phyloP scores from a whole-genome alignment of 805 yeast species.

The Komagataella ulmi region DNA sequence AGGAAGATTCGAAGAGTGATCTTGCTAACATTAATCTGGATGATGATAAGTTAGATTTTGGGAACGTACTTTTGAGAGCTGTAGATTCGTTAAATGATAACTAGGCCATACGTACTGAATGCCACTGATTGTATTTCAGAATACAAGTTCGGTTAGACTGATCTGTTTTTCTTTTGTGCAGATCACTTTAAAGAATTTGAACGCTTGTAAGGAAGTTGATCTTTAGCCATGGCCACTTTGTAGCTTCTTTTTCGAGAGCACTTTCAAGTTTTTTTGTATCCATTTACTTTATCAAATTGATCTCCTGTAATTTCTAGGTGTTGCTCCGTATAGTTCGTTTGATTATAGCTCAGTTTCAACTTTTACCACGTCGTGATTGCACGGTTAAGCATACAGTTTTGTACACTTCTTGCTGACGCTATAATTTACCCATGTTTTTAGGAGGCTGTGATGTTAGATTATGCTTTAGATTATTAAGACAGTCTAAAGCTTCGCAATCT shows the following conservation, averaged over 20 bases:
- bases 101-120: slow-evolving; percentile 4
- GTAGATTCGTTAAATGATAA: slow-evolving; percentile 36
- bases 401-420: too few relatives aligned
- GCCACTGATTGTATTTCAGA: not conserved
- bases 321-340: not conserved
- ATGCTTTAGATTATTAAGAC: not conserved
- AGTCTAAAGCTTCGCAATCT: not conserved
- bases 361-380: not conserved
- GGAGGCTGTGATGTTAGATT: not conserved
- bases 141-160: not conserved
- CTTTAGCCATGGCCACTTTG: not conserved
- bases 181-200: not conserved
- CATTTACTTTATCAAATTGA: not conserved
- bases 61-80: slow-evolving; percentile 49
- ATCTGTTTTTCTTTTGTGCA: not conserved
- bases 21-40: slow-evolving; percentile 50
- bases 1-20: slow-evolving; percentile 23
- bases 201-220: too few relatives aligned
- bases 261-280: too few relatives aligned
- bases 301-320: not conserved
- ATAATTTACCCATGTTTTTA: not conserved
- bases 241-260: not conserved
- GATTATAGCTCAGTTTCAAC: not conserved
- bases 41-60: slow-evolving; percentile 86
- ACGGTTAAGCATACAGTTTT: not conserved